phyloP scores from a whole-genome alignment of 208 protist genomes.

The Trypanosoma mega region DNA sequence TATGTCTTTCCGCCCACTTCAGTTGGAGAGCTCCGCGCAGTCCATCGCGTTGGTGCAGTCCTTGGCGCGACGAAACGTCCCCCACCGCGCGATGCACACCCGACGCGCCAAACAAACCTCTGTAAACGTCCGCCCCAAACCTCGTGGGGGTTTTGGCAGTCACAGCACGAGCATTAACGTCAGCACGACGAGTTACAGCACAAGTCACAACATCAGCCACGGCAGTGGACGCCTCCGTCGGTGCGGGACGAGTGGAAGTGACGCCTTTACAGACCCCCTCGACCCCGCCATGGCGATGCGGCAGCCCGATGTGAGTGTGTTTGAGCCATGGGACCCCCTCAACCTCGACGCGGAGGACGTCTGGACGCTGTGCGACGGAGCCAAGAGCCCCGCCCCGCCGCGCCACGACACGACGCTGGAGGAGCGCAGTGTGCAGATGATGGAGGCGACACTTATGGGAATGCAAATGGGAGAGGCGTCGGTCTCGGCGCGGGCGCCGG shows the following conservation, averaged over 20 bases:
- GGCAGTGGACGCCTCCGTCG: not conserved
- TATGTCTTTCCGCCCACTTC: conserved; percentile 18
- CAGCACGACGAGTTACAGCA: not conserved
- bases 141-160: no score
- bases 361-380: not conserved
- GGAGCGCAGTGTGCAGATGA: conserved; percentile 7
- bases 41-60: no score
- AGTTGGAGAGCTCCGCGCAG: no score
- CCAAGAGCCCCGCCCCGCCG: not conserved
- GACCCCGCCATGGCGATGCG: not conserved
- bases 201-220: not conserved
- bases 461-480: not conserved
- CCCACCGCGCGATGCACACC: no score
- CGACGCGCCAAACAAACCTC: no score
- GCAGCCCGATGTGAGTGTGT: conserved; percentile 52
- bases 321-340: conserved; percentile 65
- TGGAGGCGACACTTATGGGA: conserved; percentile 8
- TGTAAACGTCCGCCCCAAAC: no score
- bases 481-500: not conserved
- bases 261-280: conserved; percentile 1
- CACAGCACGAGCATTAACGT: no score
- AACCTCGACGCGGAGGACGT: conserved; percentile 42
- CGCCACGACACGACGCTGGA: not conserved
- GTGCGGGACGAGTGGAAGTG: not conserved
- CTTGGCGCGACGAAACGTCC: no score